Base-by-base conservation (phyloP, 257 asterid genomes). In the Solanum paucissectum region DNA sequence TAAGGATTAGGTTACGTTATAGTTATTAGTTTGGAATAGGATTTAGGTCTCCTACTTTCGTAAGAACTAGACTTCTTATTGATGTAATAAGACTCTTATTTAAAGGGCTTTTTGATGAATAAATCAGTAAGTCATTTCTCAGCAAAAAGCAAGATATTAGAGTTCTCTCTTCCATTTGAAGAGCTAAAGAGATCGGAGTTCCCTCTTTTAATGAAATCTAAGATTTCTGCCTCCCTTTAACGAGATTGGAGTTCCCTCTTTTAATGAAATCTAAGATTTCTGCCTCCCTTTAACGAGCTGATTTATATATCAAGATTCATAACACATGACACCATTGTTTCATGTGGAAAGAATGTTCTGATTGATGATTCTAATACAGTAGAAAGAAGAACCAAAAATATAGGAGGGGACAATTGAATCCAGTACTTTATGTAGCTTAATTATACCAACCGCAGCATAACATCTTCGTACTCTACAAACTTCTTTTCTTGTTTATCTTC, bases 401-500 rank as follows among this genome's bases (percentile, higher is more conserved):
- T 81, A 72, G 46, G 27, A n/a, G 55, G 84, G 32, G 29, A 86
- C 44, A 86, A n/a, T 40, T 42, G 5, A 68, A 44, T 27, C 34
- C 38, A 86, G 58, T 23, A 86, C 75, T 42, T 52, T 68, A 49
- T 3, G 83, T 55, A 29, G 49, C 82, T 46, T 55, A 82, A 37
- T 52, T 89, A 75, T 90, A 93, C 98, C 89, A 90, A 96, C 99
- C 99, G 91, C 93, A 96, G 89, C 90, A 97, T 95, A 89, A 91
- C 91, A 90, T 97, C 99, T 94, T 97, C 99, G 68, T 93, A 94
- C 81, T 94, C 97, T 8, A 89, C 89, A 90, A 97, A 97, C 88
- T 93, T 94, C 92, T 95, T 96, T 89, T 94, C 98, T 75, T 95
- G 99, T 92, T 93, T 97, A 75, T 93, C 98, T 1, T 94, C 98